Conservation (phyloP, 2,329 filamentous ascomycete species). For the Ceratocystiopsis brevicomis region DNA sequence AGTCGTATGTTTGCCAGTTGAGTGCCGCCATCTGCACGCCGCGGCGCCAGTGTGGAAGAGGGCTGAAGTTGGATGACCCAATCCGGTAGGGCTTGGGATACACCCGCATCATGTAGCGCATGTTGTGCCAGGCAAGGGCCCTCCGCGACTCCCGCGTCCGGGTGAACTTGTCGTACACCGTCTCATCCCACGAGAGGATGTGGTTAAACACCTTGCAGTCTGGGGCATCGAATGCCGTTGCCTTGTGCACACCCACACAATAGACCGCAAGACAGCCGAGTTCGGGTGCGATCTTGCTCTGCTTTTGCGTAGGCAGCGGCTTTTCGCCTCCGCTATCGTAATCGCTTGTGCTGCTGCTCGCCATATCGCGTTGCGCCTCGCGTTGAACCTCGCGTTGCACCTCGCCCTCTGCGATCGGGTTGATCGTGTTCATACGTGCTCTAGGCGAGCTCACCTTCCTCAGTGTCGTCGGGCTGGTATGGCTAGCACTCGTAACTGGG, state of each 20-base stretch:
- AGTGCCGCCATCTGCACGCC: constrained; percentile 95
- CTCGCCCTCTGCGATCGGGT: constrained; percentile 37
- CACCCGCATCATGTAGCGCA: constrained; percentile 78
- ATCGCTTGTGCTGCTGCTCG: constrained; percentile 49
- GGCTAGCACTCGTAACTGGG: constrained; percentile 28
- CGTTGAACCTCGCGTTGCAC: constrained; percentile 24
- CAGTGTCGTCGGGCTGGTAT: constrained; percentile 19
- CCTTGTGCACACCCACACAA: constrained; percentile 51
- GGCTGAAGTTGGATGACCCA: constrained; percentile 84
- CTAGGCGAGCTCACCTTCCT: constrained; percentile 23
- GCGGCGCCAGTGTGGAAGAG: constrained; percentile 79
- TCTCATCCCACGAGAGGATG: constrained; percentile 87
- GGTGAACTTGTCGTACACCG: constrained; percentile 65
- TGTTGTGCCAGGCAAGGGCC: constrained; percentile 74
- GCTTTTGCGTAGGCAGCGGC: constrained; percentile 35
- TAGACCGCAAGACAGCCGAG: constrained; percentile 75
- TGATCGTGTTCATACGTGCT: constrained; percentile 34
- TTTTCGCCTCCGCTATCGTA: constrained; percentile 54
- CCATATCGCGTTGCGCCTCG: constrained; percentile 20
- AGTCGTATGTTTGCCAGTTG: constrained; percentile 96
- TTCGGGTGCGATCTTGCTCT: constrained; percentile 70
- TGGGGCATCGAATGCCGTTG: constrained; percentile 55
- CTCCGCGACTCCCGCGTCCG: constrained; percentile 58
- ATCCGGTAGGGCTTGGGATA: constrained; percentile 74
- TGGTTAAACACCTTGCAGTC: constrained; percentile 84